phyloP scores from a whole-genome alignment of 2,329 filamentous ascomycete genomes.

The Colletotrichum sp. region DNA sequence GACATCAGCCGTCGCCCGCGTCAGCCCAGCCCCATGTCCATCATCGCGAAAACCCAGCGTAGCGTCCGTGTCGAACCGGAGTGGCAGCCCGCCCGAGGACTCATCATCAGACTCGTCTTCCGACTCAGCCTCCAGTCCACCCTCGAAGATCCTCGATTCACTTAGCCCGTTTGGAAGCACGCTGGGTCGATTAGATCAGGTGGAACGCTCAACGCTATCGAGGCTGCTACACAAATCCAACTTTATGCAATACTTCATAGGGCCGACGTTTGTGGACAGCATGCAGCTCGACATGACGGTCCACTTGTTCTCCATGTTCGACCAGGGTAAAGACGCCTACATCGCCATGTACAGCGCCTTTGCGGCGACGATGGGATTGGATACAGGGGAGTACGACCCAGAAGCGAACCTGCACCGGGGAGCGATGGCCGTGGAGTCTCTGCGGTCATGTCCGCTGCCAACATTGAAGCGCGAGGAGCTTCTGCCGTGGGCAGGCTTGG shows the following conservation, averaged over 20 bases:
- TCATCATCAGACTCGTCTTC: conserved; percentile 12
- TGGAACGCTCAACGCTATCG: not conserved
- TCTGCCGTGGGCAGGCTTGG: conserved; percentile 7
- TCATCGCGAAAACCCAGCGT: not conserved
- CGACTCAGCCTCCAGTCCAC: conserved; percentile 15
- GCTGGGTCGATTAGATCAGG: not conserved
- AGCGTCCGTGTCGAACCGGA: not conserved
- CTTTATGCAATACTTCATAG: conserved; percentile 18
- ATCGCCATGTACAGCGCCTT: conserved; percentile 19
- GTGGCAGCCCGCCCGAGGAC: conserved; percentile 13
- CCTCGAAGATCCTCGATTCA: conserved; percentile 11
- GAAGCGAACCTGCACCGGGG: conserved; percentile 12
- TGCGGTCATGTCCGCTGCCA: conserved; percentile 12
- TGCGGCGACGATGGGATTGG: conserved; percentile 5
- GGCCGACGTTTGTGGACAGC: conserved; percentile 13
- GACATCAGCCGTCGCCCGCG: not conserved
- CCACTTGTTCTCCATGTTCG: conserved; percentile 16
- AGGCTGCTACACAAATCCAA: conserved; percentile 14
- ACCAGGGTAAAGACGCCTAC: conserved; percentile 19
- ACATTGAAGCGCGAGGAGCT: conserved; percentile 10
- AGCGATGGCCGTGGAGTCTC: conserved; percentile 11
- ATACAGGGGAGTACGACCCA: conserved; percentile 14
- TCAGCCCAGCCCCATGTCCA: not conserved
- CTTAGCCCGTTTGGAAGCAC: conserved; percentile 13
- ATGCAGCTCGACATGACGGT: conserved; percentile 20